Evolutionary conservation across 2,329 filamentous ascomycete species (phyloP).

Genomic region (Botrytis deweyae): DNA sequence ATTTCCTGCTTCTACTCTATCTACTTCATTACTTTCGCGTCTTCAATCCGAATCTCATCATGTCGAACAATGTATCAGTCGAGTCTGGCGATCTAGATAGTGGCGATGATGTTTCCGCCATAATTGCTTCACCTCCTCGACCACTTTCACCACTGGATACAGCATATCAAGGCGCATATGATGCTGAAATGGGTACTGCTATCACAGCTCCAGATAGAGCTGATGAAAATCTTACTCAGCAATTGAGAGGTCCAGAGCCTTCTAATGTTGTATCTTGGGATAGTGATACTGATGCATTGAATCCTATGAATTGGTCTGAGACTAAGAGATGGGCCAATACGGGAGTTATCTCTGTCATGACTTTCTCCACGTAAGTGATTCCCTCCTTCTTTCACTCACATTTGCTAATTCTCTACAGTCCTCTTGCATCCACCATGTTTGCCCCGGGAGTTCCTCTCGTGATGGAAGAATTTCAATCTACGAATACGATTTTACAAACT

Average conservation of each 20-base stretch:
- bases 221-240: neutral
- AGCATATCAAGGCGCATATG: neutral
- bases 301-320: slow-evolving; percentile 47
- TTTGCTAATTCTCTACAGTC: slow-evolving; percentile 30
- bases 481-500: slow-evolving; percentile 48
- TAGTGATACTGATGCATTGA: slow-evolving; percentile 40
- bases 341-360: slow-evolving; percentile 6
- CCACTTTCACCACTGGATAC: neutral
- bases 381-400: neutral
- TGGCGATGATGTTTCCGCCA: neutral
- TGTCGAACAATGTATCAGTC: neutral
- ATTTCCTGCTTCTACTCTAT: too few relatives aligned
- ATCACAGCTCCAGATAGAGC: too few relatives aligned
- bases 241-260: neutral
- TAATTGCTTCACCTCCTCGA: neutral
- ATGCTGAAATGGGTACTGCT: neutral
- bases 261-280: slow-evolving; percentile 74
- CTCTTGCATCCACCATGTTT: slow-evolving; percentile 50
- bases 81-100: neutral
- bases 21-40: neutral
- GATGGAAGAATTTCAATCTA: slow-evolving; percentile 47
- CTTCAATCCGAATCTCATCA: neutral
- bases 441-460: slow-evolving; percentile 50
- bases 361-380: slow-evolving; percentile 6
- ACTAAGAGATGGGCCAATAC: slow-evolving; percentile 7